These are phyloP conservation scores for Naganishia sp. DNA, from an alignment of 1,284 basidiomycete species.

Conservation along the genomic window DNA sequence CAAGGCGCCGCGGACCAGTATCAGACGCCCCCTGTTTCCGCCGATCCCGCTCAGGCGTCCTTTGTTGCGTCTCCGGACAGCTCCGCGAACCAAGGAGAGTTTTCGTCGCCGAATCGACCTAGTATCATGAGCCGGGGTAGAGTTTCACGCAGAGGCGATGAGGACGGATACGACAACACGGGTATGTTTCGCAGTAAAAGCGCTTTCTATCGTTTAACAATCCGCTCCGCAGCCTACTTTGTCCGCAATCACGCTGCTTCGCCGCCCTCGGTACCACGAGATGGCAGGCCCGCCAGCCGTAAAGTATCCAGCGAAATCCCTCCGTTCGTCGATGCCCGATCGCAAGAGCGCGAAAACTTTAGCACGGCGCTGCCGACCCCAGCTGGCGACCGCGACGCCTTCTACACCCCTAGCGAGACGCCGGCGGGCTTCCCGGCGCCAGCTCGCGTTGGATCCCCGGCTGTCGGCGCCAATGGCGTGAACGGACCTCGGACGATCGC, in stretches of 20 bases:
- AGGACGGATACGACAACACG: slow-evolving; percentile 13
- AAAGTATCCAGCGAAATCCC: background rate
- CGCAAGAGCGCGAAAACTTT: slow-evolving; percentile 9
- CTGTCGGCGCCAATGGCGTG: slow-evolving; percentile 14
- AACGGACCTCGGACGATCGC: slow-evolving; percentile 31
- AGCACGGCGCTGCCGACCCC: slow-evolving; percentile 12
- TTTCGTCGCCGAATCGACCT: slow-evolving; percentile 16
- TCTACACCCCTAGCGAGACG: slow-evolving; percentile 31
- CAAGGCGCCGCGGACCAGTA: background rate
- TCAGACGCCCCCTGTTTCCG: slow-evolving; percentile 3
- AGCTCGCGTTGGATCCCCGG: slow-evolving; percentile 13
- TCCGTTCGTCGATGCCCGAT: background rate
- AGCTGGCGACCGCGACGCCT: slow-evolving; percentile 26
- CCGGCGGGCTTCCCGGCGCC: slow-evolving; percentile 12
- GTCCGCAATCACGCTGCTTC: slow-evolving; percentile 32
- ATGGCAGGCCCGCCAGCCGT: slow-evolving; percentile 5
- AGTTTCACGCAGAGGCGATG: slow-evolving; percentile 15
- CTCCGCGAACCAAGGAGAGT: background rate
- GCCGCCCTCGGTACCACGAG: slow-evolving; percentile 13
- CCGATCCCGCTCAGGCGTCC: background rate
- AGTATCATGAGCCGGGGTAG: slow-evolving; percentile 32
- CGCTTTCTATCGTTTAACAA: background rate
- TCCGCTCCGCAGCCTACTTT: slow-evolving; percentile 28
- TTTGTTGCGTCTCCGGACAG: slow-evolving; percentile 1
- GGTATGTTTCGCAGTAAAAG: background rate